Evolutionary conservation across 768 basidiomycete genomes (phyloP).

Genomic region (Mycena capillaripes): DNA sequence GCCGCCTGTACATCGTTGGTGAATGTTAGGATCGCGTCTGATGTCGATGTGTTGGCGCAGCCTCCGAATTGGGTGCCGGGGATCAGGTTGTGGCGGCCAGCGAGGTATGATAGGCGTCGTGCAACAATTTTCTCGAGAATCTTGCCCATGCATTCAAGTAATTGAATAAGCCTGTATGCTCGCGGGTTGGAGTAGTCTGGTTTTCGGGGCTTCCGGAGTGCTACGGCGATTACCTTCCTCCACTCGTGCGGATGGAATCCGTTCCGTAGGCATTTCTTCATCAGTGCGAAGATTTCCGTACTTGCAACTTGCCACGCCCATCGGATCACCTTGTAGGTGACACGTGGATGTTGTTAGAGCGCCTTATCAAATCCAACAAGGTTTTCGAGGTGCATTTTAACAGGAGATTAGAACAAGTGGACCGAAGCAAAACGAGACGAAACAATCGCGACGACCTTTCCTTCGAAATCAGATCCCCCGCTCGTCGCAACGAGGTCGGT

Average conservation of each 20-base stretch:
- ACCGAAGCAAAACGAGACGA: conserved; percentile 33
- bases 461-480: conserved; percentile 53
- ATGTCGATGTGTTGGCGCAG: conserved; percentile 38
- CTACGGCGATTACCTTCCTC: background rate
- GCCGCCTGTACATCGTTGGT: conserved; percentile 43
- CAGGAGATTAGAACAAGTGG: conserved; percentile 1
- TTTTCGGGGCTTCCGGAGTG: background rate
- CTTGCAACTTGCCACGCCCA: no score
- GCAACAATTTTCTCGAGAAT: background rate
- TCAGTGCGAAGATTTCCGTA: no score
- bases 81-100: conserved; percentile 41
- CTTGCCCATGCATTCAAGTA: no score
- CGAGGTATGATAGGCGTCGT: conserved; percentile 39
- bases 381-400: no score
- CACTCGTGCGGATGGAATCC: background rate
- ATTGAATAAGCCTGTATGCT: background rate
- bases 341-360: no score
- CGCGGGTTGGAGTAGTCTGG: background rate
- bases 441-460: conserved; percentile 56
- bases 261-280: background rate
- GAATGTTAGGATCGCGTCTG: conserved; percentile 41
- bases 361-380: no score
- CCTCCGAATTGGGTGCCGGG: conserved; percentile 42
- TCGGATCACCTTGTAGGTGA: no score
- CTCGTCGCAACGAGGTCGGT: conserved; percentile 55